Conservation (phyloP, 2,329 filamentous ascomycete species). For the Hymenoscyphus fraxineus region DNA sequence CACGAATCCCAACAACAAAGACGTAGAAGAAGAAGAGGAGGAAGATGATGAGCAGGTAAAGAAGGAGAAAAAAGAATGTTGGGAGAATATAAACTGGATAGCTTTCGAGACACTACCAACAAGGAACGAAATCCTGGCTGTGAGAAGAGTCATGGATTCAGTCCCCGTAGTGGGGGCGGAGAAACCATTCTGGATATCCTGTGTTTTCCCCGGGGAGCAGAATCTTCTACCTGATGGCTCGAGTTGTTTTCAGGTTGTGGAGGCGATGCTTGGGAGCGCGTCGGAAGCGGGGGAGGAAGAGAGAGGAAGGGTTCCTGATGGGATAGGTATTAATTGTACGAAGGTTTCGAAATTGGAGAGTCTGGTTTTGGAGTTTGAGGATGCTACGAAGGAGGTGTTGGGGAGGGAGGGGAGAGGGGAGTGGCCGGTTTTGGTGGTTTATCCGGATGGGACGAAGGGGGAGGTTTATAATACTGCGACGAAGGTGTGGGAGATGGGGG, state of each 20-base stretch:
- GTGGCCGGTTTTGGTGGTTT: constrained; percentile 57
- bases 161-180: background rate
- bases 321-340: constrained; percentile 66
- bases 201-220: constrained; percentile 56
- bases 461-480: constrained; percentile 63
- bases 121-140: constrained; percentile 57
- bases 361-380: constrained; percentile 53
- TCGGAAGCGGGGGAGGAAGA: constrained; percentile 8
- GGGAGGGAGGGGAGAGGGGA: constrained; percentile 33
- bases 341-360: constrained; percentile 59
- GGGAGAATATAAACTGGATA: constrained; percentile 46
- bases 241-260: constrained; percentile 41
- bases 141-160: background rate
- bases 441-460: constrained; percentile 66
- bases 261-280: constrained; percentile 35
- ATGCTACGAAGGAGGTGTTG: constrained; percentile 41
- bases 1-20: background rate
- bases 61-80: constrained; percentile 17
- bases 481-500: constrained; percentile 52
- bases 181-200: constrained; percentile 53
- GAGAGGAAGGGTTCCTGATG: constrained; percentile 46
- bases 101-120: constrained; percentile 65
- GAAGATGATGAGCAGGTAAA: no score
- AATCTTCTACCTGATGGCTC: constrained; percentile 55
- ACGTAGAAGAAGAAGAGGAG: no score